Evolutionary conservation across 306 rosid species (phyloP).

Genomic region (Dalbergia cultrata): DNA sequence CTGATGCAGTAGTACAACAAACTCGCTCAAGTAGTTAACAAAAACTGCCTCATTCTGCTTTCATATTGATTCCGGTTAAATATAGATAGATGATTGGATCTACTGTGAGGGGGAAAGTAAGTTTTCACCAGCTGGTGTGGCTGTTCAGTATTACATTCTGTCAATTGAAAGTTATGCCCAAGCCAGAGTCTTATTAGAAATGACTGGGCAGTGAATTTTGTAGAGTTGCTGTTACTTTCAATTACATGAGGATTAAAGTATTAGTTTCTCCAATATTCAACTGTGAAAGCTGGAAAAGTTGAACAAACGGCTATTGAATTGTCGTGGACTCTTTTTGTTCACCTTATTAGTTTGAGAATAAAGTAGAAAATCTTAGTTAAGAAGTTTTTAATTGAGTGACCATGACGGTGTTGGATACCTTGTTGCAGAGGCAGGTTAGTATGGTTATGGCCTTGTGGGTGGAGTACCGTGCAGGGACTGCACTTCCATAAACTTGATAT

Average conservation of each 20-base stretch:
- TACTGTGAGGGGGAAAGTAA: constrained; percentile 26
- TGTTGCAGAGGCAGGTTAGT: not conserved
- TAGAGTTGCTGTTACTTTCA: constrained; percentile 49
- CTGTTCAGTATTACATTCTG: constrained; percentile 33
- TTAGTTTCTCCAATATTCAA: constrained; percentile 11
- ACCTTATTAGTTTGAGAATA: constrained; percentile 14
- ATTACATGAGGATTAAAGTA: constrained; percentile 42
- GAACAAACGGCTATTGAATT: not conserved
- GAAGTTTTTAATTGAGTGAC: not conserved
- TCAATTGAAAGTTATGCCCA: constrained; percentile 53
- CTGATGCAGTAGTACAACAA: constrained; percentile 64
- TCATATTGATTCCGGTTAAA: constrained; percentile 28
- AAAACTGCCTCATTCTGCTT: constrained; percentile 31
- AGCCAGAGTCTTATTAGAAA: constrained; percentile 53
- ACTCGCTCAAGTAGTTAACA: constrained; percentile 56
- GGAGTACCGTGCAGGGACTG: not conserved
- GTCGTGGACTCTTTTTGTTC: constrained; percentile 31
- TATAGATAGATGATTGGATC: constrained; percentile 41
- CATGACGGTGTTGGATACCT: not conserved
- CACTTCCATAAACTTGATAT: not conserved
- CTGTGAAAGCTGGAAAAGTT: constrained; percentile 35
- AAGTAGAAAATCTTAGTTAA: not conserved
- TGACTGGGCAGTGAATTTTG: constrained; percentile 74
- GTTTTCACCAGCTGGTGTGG: constrained; percentile 23
- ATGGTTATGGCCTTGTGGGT: not conserved